Evolutionary conservation across 495 filamentous ascomycete species (phyloP).

Genomic region (Chlorociboria aeruginascens): DNA sequence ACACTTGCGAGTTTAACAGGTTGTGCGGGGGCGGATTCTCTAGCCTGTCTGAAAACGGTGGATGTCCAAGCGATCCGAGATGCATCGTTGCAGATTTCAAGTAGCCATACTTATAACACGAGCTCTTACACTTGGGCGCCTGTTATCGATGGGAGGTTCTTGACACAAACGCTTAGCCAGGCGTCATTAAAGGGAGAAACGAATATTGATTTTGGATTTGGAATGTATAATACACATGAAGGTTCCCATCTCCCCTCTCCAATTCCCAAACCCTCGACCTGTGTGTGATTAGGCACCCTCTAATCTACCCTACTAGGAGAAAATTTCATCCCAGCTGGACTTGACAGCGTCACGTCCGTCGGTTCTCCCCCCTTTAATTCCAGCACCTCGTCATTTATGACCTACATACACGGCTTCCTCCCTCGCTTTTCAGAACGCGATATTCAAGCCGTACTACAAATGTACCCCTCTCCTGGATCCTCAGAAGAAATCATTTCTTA

Average conservation of each 20-base stretch:
- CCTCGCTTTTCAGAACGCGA: constrained; percentile 31
- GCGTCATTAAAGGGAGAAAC: constrained; percentile 28
- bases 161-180: constrained; percentile 32
- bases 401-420: constrained; percentile 40
- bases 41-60: constrained; percentile 50
- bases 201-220: constrained; percentile 34
- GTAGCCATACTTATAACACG: constrained; percentile 39
- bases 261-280: background rate
- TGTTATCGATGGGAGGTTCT: constrained; percentile 44
- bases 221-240: constrained; percentile 49
- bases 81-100: constrained; percentile 27
- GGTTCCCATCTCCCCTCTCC: constrained; percentile 17
- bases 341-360: constrained; percentile 22
- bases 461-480: constrained; percentile 34
- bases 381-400: constrained; percentile 30
- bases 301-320: constrained; percentile 19
- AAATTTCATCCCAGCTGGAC: constrained; percentile 42
- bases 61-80: constrained; percentile 48
- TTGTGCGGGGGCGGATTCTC: constrained; percentile 43
- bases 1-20: constrained; percentile 44
- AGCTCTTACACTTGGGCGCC: constrained; percentile 46
- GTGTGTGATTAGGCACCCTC: background rate
- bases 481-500: constrained; percentile 31
- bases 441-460: constrained; percentile 24
- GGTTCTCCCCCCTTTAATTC: constrained; percentile 31